Conservation (phyloP, 331 rosid genomes). For the Acacia concinna region DNA sequence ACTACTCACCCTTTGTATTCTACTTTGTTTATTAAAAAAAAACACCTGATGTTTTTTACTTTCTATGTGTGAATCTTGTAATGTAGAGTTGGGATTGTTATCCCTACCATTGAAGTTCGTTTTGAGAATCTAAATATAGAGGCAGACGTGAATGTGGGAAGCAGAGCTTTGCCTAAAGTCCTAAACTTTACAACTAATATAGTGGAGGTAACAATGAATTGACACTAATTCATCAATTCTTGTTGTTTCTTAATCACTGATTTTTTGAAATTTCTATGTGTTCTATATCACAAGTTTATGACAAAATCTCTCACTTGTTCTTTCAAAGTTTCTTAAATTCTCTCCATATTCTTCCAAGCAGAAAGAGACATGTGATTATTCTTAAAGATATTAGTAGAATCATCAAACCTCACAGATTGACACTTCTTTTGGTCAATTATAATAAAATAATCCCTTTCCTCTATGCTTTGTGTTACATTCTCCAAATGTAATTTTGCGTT, state of each 20-base stretch:
- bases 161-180: conserved; percentile 50
- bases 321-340: conserved; percentile 29
- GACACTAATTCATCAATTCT: background rate
- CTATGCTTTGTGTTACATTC: too few species aligned
- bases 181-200: conserved; percentile 35
- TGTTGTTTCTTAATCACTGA: background rate
- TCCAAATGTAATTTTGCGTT: too few species aligned
- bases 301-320: too few species aligned
- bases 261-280: background rate
- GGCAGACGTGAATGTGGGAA: conserved; percentile 48
- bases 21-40: too few species aligned
- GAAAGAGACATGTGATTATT: conserved; percentile 46
- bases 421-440: too few species aligned
- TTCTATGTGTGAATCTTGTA: too few species aligned
- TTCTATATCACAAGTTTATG: too few species aligned
- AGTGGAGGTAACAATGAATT: conserved; percentile 48
- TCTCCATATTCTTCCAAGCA: conserved; percentile 36
- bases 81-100: conserved; percentile 52
- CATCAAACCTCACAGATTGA: conserved; percentile 48
- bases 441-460: too few species aligned
- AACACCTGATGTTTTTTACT: too few species aligned
- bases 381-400: conserved; percentile 52
- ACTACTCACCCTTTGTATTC: too few species aligned
- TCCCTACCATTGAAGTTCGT: conserved; percentile 56
- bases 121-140: conserved; percentile 46